A percentile compares a stretch with the other conserved stretches of the same genome.
Evolutionary conservation across 2,329 filamentous ascomycete genomes (phyloP).

Genomic region (Dactylellina parvicollis): DNA sequence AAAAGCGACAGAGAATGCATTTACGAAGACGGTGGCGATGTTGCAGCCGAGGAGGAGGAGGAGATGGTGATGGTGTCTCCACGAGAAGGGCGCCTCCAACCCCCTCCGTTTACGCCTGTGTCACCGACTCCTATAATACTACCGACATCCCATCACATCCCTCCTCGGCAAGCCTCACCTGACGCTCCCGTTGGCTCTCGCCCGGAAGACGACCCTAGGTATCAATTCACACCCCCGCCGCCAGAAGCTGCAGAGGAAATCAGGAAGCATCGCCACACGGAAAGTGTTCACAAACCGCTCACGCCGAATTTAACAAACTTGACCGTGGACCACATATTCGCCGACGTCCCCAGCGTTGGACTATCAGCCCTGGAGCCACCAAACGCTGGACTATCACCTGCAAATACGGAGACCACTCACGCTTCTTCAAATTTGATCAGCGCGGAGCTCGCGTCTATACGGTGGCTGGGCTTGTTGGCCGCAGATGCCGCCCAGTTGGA

Average conservation of each 20-base stretch:
- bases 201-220: constrained; percentile 45
- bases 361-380: constrained; percentile 26
- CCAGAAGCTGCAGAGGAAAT: constrained; percentile 48
- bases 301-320: constrained; percentile 28
- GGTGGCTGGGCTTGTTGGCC: constrained; percentile 48
- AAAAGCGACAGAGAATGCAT: constrained; percentile 63
- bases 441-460: constrained; percentile 47
- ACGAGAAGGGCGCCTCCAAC: neutral
- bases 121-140: constrained; percentile 36
- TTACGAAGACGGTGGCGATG: constrained; percentile 58
- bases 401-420: constrained; percentile 48
- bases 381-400: constrained; percentile 35
- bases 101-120: constrained; percentile 32
- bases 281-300: constrained; percentile 34
- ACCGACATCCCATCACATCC: constrained; percentile 14
- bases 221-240: constrained; percentile 50
- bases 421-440: constrained; percentile 41
- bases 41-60: neutral
- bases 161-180: constrained; percentile 7
- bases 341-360: constrained; percentile 29
- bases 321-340: constrained; percentile 38
- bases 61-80: neutral
- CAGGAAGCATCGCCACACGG: constrained; percentile 42
- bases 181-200: constrained; percentile 38
- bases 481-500: constrained; percentile 45